phyloP scores from a whole-genome alignment of 495 filamentous ascomycete species.

The Astrothelium subdiscretum region DNA sequence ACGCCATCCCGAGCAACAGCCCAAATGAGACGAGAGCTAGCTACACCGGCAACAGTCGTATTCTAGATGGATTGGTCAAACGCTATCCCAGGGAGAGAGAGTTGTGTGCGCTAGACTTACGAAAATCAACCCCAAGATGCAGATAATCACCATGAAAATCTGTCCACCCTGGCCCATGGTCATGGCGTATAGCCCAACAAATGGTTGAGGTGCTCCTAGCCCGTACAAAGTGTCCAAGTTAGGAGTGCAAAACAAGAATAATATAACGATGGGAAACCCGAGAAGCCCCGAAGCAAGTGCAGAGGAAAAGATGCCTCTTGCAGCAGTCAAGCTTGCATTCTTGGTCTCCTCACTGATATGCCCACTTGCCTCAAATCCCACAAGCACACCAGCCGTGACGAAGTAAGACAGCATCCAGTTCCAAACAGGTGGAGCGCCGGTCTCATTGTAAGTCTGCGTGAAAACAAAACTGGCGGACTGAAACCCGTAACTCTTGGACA shows the following conservation, averaged over 20 bases:
- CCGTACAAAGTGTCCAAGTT: conserved; percentile 24
- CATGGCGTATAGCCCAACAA: conserved; percentile 41
- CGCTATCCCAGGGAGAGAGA: background rate
- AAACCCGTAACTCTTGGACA: conserved; percentile 42
- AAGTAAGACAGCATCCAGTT: conserved; percentile 50
- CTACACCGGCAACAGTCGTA: conserved; percentile 43
- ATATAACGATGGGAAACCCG: conserved; percentile 39
- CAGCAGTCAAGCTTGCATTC: conserved; percentile 42
- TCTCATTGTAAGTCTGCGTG: conserved; percentile 47
- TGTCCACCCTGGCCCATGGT: conserved; percentile 42
- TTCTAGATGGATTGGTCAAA: conserved; percentile 25
- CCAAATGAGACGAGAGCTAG: conserved; percentile 45
- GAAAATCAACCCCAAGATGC: conserved; percentile 31
- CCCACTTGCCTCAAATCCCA: conserved; percentile 46
- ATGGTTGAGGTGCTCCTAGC: conserved; percentile 41
- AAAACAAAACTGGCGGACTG: conserved; percentile 43
- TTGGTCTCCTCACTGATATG: conserved; percentile 48
- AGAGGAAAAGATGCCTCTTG: conserved; percentile 45
- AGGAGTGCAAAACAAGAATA: conserved; percentile 42
- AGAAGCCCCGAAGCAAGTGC: conserved; percentile 40
- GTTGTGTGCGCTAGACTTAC: background rate
- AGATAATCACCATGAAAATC: conserved; percentile 43
- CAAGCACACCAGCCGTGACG: conserved; percentile 46
- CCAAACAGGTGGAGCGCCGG: conserved; percentile 43
- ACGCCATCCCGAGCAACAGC: conserved; percentile 46